Conservation (phyloP, 1,284 basidiomycete species). For the Ustilago tritici region DNA sequence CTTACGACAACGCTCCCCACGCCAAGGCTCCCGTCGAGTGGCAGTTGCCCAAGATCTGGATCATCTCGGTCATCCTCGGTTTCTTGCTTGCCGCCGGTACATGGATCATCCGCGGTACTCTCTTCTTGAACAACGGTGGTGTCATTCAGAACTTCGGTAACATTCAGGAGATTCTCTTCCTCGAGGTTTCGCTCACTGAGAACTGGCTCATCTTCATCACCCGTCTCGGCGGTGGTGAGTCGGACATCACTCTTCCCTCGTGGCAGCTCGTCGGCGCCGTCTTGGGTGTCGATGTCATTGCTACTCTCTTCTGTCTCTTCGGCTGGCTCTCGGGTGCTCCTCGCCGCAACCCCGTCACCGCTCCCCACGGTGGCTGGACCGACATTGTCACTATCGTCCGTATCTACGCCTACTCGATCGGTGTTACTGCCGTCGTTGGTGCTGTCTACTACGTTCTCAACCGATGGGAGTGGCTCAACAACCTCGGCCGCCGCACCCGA, state of each 20-base stretch:
- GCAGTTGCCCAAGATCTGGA: constrained; percentile 75
- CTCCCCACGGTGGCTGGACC: constrained; percentile 70
- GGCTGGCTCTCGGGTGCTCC: constrained; percentile 74
- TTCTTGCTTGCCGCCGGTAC: constrained; percentile 73
- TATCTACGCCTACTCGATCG: constrained; percentile 74
- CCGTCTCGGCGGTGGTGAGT: constrained; percentile 69
- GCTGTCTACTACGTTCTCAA: constrained; percentile 72
- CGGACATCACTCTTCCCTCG: constrained; percentile 71
- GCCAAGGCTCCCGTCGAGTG: constrained; percentile 74
- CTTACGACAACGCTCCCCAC: constrained; percentile 74
- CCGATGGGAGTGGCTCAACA: constrained; percentile 72
- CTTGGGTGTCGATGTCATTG: constrained; percentile 73
- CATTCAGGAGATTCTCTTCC: constrained; percentile 74
- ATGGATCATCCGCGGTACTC: constrained; percentile 74
- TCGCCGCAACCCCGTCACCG: constrained; percentile 69
- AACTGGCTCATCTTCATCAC: constrained; percentile 75
- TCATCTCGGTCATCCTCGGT: constrained; percentile 73
- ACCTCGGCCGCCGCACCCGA: constrained; percentile 72
- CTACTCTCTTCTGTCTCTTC: constrained; percentile 73
- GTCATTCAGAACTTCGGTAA: constrained; percentile 74
- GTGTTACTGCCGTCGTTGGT: constrained; percentile 72
- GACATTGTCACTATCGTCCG: constrained; percentile 74
- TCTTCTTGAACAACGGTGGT: constrained; percentile 73
- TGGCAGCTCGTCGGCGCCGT: constrained; percentile 74
- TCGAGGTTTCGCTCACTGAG: constrained; percentile 75